Conservation (phyloP, 805 yeast genomes). For the Yarrowia sp. region DNA sequence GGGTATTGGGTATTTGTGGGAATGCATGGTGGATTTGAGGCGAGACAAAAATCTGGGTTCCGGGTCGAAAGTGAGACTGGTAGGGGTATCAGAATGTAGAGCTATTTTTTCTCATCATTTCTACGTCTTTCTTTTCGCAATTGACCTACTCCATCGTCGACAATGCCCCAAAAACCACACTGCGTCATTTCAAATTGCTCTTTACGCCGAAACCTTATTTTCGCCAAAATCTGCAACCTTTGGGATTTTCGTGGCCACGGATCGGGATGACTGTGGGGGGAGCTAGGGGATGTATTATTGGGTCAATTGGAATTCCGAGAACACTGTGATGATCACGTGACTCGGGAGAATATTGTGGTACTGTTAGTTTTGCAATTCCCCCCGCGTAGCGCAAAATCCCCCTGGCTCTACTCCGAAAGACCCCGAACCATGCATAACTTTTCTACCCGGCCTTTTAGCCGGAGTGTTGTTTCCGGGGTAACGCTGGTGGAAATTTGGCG, state of each 20-base stretch:
- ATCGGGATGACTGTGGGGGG: background rate
- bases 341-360: too few species aligned
- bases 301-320: background rate
- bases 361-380: background rate
- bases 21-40: background rate
- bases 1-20: background rate
- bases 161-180: background rate
- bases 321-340: background rate
- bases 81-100: too few species aligned
- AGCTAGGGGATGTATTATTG: background rate
- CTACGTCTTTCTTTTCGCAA: background rate
- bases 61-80: background rate
- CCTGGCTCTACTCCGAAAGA: background rate
- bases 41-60: background rate
- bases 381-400: too few species aligned
- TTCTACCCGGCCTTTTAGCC: slow-evolving; percentile 18
- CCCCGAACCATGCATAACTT: slow-evolving; percentile 5
- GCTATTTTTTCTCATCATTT: too few species aligned
- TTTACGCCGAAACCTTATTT: slow-evolving; percentile 21
- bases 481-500: background rate
- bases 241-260: slow-evolving; percentile 6
- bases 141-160: background rate
- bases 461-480: slow-evolving; percentile 18
- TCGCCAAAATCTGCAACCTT: background rate
- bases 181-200: slow-evolving; percentile 25